A percentile compares a stretch with the other conserved stretches of the same genome.
phyloP scores from a whole-genome alignment of 108 stramenopile species.

The Nitzschia sp. region DNA sequence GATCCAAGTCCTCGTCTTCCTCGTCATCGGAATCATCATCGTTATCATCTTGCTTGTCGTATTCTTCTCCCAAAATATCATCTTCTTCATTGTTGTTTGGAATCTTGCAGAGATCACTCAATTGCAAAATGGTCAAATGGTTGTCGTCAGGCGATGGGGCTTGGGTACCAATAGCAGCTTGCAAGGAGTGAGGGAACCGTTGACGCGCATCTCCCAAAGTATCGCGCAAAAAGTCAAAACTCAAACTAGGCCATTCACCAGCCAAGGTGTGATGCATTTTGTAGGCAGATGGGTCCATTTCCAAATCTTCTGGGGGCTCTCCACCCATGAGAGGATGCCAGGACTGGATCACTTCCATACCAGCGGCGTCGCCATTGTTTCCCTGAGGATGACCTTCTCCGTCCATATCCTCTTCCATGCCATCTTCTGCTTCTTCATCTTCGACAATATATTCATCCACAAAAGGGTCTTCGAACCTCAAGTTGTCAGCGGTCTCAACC shows the following conservation, averaged over 20 bases:
- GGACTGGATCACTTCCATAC: constrained; percentile 42
- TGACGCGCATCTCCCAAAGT: constrained; percentile 77
- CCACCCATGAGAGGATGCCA: constrained; percentile 50
- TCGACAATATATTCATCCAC: constrained; percentile 76
- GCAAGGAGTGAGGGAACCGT: constrained; percentile 86
- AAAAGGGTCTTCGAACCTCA: constrained; percentile 80
- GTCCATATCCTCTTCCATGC: constrained; percentile 6
- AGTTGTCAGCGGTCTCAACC: constrained; percentile 64
- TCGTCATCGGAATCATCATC: constrained; percentile 61
- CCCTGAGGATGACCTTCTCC: background rate
- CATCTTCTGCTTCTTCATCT: constrained; percentile 34
- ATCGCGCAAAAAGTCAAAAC: constrained; percentile 91
- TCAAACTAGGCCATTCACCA: constrained; percentile 94
- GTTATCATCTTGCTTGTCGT: constrained; percentile 67
- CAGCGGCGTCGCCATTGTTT: background rate
- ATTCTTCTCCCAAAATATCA: constrained; percentile 73
- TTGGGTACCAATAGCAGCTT: constrained; percentile 90
- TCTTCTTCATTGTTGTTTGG: constrained; percentile 74
- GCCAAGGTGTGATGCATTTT: constrained; percentile 94
- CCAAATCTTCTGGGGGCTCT: constrained; percentile 44
- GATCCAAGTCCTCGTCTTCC: constrained; percentile 84
- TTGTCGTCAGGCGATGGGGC: constrained; percentile 79
- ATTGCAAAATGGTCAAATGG: constrained; percentile 79
- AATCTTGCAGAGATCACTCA: constrained; percentile 82
- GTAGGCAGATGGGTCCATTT: constrained; percentile 95